phyloP scores from a whole-genome alignment of 129 eudicot genomes.

The Dittrichia graveolens region DNA sequence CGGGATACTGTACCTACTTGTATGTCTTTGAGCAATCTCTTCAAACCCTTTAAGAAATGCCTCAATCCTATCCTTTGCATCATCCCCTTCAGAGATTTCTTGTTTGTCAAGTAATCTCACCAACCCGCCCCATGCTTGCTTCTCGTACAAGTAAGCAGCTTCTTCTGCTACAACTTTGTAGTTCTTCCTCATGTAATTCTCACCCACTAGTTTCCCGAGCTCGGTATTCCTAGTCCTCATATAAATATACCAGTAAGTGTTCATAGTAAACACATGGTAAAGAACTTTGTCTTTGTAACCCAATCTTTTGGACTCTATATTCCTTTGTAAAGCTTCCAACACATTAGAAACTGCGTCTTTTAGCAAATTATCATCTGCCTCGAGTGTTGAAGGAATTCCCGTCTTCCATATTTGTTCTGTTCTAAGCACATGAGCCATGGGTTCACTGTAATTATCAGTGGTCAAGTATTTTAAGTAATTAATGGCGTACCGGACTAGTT shows the following conservation, averaged over 20 bases:
- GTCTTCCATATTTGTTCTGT: slow-evolving; percentile 74
- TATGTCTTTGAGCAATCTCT: slow-evolving; percentile 57
- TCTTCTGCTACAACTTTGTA: slow-evolving; percentile 77
- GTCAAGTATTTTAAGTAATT: slow-evolving; percentile 74
- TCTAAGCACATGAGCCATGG: slow-evolving; percentile 69
- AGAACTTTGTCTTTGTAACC: slow-evolving; percentile 72
- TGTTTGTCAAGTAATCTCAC: slow-evolving; percentile 62
- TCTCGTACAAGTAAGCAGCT: slow-evolving; percentile 81
- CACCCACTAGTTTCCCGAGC: slow-evolving; percentile 67
- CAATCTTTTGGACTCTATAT: slow-evolving; percentile 52
- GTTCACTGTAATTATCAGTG: slow-evolving; percentile 45
- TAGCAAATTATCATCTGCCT: slow-evolving; percentile 52
- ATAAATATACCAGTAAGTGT: slow-evolving; percentile 83
- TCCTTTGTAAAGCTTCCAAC: slow-evolving; percentile 70
- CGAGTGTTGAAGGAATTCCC: slow-evolving; percentile 47
- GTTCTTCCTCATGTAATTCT: slow-evolving; percentile 65
- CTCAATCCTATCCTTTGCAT: slow-evolving; percentile 53
- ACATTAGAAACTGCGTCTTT: slow-evolving; percentile 62
- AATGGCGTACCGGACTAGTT: slow-evolving; percentile 64
- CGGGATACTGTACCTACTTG: slow-evolving; percentile 48
- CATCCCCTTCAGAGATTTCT: slow-evolving; percentile 38
- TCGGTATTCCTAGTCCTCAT: slow-evolving; percentile 70
- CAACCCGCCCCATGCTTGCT: slow-evolving; percentile 77
- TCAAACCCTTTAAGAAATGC: slow-evolving; percentile 61
- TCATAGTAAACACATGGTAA: slow-evolving; percentile 64